A percentile compares a stretch with the other conserved stretches of the same genome.
These are phyloP conservation scores for Trametes hirsuta DNA, from an alignment of 1,284 basidiomycete genomes.

Conservation along the genomic window DNA sequence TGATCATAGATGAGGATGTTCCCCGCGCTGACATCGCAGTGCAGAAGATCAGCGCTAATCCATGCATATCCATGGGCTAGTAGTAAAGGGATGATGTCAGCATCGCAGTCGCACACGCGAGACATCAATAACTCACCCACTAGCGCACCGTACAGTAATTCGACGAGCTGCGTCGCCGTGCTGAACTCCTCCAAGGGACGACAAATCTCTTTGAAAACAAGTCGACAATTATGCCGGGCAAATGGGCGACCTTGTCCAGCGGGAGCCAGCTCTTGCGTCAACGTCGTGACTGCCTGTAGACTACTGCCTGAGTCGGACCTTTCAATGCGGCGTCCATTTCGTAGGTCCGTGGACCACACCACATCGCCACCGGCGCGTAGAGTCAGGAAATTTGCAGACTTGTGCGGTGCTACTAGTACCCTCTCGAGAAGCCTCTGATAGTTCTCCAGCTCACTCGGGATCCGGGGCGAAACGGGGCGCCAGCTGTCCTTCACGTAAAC, in stretches of 20 bases:
- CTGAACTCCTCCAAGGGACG: not conserved
- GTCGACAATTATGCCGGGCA: not conserved
- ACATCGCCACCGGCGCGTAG: not conserved
- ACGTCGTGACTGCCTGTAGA: not conserved
- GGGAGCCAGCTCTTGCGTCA: not conserved
- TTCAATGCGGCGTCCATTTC: not conserved
- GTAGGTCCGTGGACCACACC: not conserved
- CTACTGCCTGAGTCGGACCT: too few species aligned
- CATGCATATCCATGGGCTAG: not conserved
- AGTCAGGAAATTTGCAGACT: not conserved
- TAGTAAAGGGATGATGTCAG: not conserved
- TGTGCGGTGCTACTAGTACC: not conserved
- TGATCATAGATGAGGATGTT: conserved; percentile 13
- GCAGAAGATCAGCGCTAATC: not conserved
- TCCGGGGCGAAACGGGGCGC: not conserved
- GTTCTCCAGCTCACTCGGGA: not conserved
- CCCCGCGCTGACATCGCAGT: conserved; percentile 9
- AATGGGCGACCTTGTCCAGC: not conserved
- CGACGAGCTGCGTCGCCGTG: not conserved
- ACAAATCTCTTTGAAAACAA: not conserved
- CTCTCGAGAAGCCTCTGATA: not conserved
- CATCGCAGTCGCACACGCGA: too few species aligned
- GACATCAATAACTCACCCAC: not conserved
- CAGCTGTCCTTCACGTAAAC: conserved; percentile 6
- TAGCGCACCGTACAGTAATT: not conserved